Base-by-base conservation (phyloP, 2,329 filamentous ascomycete species). In the Pseudogymnoascus sp. region DNA sequence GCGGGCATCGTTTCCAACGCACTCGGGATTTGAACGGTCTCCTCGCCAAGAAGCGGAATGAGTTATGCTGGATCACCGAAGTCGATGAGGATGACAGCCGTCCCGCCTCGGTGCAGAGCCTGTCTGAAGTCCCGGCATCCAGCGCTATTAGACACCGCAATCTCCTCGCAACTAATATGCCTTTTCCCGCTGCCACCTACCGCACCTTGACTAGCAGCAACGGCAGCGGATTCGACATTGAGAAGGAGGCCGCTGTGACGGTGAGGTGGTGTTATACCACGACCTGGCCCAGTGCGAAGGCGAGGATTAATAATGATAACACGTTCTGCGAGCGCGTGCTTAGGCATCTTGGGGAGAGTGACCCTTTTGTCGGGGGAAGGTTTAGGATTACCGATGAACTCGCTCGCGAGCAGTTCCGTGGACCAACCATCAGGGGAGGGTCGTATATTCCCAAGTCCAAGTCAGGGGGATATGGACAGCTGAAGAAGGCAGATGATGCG, bases 211-310 rank as follows among this genome's bases (percentile, higher is more conserved):
- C n/a, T n/a, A n/a, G n/a, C n/a, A n/a, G n/a, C n/a, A n/a, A n/a
- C n/a, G n/a, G n/a, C n/a, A n/a, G n/a, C n/a, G n/a, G n/a, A n/a
- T n/a, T n/a, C n/a, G n/a, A 69, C 1, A 62, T 70, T 0, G 66
- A 69, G 9, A 62, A 69, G 1, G 66, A 71, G 11, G 78, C 74
- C 0, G 68, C 71, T 0, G 68, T 87, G 1, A 78, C 82, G 4
- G 83, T 81, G 61, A 76, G 84, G 3, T 86, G 79, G 78, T 78
- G 76, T 26, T 75, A 73, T 31, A 68, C 72, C 3, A 65, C 63
- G 33, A 66, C 37, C n/a, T 70, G 66, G 54, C 54, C 58, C 11
- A 62, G 65, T 13, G 66, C 67, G 13, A 58, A 35, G 24, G 64
- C 67, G n/a, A 63, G 69, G 35, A 36, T 62, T n/a, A 60, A 65